Base-by-base conservation (phyloP, 2,329 filamentous ascomycete genomes). In the Gnomoniopsis sp. region DNA sequence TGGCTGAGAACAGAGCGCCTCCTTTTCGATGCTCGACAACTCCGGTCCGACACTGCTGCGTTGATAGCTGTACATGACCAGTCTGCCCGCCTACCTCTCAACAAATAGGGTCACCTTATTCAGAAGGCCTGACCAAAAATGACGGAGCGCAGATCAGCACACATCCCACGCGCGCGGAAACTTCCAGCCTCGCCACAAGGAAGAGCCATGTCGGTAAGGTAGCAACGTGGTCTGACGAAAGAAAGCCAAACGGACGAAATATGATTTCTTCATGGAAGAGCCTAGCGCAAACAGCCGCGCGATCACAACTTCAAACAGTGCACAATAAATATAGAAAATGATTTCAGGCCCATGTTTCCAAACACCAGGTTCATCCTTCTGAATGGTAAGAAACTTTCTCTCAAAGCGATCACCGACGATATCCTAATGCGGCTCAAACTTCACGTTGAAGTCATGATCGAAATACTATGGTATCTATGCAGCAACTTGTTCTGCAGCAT, bases 201-300 rank as follows among this genome's bases (percentile, higher is more conserved):
- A 60, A 43, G 47, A 60, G 54, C 58, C 58, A 57, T 60, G 58
- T 60, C 26, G 34, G 43, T 55, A 50, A 52, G 55, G 47, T 59
- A 56, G 12, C 52, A 56, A 59, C 30, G 49, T 21, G 22, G 38
- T 44, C 46, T 58, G 23, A 22, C 30, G 51, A 36, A 41, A 53
- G 21, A 47, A 38, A 41, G 22, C 33, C 44, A 52, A 11, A 23
- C 22, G 34, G 23, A 22, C 19, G 14, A 41, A 23, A 33, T n/a
- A 30, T 46, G 3, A 38, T 10, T 21, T 7, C 26, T 15, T 14
- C 33, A 55, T 55, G 33, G 54, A 34, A 53, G 49, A 49, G 36
- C 44, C 54, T 34, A 49, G 49, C 38, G 53, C 38, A 33, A 43
- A 47, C 55, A 30, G 34, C 38, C 23, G 38, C 26, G 55, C 19